Conservation (phyloP, 371 early-diverging fungal species). For the Apophysomyces variabilis region DNA sequence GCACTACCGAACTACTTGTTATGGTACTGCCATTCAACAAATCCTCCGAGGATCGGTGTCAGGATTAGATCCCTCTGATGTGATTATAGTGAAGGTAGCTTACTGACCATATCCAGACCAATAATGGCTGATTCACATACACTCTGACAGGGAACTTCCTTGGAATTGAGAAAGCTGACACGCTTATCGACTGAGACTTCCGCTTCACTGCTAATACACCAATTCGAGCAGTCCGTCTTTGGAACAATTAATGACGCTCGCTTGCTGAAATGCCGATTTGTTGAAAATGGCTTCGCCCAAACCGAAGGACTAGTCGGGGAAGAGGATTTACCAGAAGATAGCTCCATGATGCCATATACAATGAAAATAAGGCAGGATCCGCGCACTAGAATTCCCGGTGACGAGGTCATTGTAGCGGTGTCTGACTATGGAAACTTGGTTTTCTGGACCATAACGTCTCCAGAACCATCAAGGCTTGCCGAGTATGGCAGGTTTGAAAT, state of each 20-base stretch:
- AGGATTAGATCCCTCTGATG: constrained; percentile 15
- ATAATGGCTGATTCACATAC: neutral
- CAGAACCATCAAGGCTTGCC: constrained; percentile 9
- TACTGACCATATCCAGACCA: neutral
- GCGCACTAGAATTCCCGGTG: constrained; percentile 30
- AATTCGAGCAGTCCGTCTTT: constrained; percentile 38
- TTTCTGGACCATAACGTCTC: constrained; percentile 29
- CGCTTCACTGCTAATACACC: constrained; percentile 10
- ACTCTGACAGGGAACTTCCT: constrained; percentile 26
- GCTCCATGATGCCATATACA: constrained; percentile 16
- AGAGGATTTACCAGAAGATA: constrained; percentile 1
- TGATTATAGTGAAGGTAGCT: constrained; percentile 39
- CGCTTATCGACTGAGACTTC: constrained; percentile 7
- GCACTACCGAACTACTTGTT: constrained; percentile 33
- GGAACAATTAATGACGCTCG: constrained; percentile 39
- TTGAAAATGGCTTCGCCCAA: constrained; percentile 7
- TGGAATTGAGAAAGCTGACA: constrained; percentile 28
- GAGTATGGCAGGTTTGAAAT: constrained; percentile 38
- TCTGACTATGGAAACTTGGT: constrained; percentile 51
- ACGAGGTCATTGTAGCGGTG: constrained; percentile 38
- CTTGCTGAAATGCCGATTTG: constrained; percentile 25
- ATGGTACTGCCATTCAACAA: constrained; percentile 32
- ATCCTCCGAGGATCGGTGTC: constrained; percentile 34
- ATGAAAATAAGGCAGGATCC: constrained; percentile 23
- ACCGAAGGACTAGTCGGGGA: constrained; percentile 1